A percentile compares a stretch with the other conserved stretches of the same genome.
Evolutionary conservation across 2,329 filamentous ascomycete genomes (phyloP).

Genomic region (Clonostachys byssicola): DNA sequence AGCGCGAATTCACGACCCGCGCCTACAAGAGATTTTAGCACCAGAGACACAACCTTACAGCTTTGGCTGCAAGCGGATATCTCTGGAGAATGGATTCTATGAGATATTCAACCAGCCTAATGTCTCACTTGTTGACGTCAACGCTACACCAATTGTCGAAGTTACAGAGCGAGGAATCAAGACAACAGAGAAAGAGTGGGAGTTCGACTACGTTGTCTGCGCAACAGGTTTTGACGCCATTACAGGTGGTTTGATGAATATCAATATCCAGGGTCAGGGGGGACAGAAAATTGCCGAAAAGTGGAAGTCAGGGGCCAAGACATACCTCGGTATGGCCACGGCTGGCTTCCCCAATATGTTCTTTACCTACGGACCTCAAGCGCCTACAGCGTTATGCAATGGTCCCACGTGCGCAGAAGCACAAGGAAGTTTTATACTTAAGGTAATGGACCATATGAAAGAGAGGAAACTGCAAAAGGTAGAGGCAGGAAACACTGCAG

Average conservation of each 20-base stretch:
- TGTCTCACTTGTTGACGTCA: slow-evolving; percentile 43
- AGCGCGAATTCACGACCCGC: slow-evolving; percentile 35
- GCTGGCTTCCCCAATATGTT: slow-evolving; percentile 41
- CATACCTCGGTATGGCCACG: slow-evolving; percentile 32
- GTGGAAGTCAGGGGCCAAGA: slow-evolving; percentile 25
- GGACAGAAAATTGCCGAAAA: slow-evolving; percentile 23
- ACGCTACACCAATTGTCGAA: slow-evolving; percentile 30
- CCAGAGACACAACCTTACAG: slow-evolving; percentile 37
- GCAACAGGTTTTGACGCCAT: slow-evolving; percentile 38
- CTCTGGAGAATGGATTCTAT: slow-evolving; percentile 43
- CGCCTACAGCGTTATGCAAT: slow-evolving; percentile 28
- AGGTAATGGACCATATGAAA: slow-evolving; percentile 19
- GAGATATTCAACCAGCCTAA: slow-evolving; percentile 41
- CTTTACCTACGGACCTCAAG: slow-evolving; percentile 33
- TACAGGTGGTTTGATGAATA: slow-evolving; percentile 31
- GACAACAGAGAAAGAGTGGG: slow-evolving; percentile 23
- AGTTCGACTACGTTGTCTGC: slow-evolving; percentile 15
- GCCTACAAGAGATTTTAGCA: slow-evolving; percentile 37
- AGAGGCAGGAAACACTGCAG: slow-evolving; percentile 17
- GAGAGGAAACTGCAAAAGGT: slow-evolving; percentile 20
- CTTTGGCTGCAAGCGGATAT: slow-evolving; percentile 40
- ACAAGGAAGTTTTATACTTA: slow-evolving; percentile 31
- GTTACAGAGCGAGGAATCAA: slow-evolving; percentile 32
- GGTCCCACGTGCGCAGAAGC: slow-evolving; percentile 31
- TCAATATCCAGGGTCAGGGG: slow-evolving; percentile 27